Evolutionary conservation across 306 rosid species (phyloP).

Genomic region (Quercus parvula): DNA sequence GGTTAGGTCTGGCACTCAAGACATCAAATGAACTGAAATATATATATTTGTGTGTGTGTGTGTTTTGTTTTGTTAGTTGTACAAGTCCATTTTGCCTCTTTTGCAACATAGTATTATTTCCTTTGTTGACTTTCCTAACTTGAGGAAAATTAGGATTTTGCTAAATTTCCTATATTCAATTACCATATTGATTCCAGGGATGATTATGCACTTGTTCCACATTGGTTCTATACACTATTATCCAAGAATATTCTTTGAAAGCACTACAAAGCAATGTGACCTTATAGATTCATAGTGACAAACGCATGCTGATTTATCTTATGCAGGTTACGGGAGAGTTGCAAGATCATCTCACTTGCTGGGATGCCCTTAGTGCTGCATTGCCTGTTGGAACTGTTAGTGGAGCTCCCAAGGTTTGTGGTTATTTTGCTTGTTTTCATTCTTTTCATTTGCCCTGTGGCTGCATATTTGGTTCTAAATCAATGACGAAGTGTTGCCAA

Average conservation of each 20-base stretch:
- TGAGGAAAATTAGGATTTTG: background rate
- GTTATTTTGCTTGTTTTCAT: background rate
- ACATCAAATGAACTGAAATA: background rate
- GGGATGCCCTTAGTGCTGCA: conserved; percentile 81
- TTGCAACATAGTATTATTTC: background rate
- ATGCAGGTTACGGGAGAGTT: conserved; percentile 73
- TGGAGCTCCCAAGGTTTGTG: conserved; percentile 82
- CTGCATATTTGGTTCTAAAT: background rate
- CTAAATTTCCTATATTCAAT: background rate
- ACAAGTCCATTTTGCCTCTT: background rate
- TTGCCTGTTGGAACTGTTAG: conserved; percentile 87
- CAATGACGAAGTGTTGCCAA: background rate
- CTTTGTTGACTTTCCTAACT: background rate
- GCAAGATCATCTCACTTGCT: conserved; percentile 53
- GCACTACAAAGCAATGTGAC: background rate
- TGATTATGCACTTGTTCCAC: background rate
- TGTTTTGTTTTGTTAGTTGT: background rate
- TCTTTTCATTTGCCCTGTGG: background rate
- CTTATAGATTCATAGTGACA: background rate
- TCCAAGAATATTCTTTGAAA: background rate
- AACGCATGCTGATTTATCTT: background rate
- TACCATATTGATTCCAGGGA: background rate
- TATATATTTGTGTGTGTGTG: too few relatives aligned
- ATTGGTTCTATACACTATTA: background rate
- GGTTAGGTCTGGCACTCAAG: background rate